A percentile compares a stretch with the other conserved stretches of the same genome.
These are phyloP conservation scores for Colletotrichum camelliae DNA, from an alignment of 2,329 filamentous ascomycete genomes.

Conservation along the genomic window DNA sequence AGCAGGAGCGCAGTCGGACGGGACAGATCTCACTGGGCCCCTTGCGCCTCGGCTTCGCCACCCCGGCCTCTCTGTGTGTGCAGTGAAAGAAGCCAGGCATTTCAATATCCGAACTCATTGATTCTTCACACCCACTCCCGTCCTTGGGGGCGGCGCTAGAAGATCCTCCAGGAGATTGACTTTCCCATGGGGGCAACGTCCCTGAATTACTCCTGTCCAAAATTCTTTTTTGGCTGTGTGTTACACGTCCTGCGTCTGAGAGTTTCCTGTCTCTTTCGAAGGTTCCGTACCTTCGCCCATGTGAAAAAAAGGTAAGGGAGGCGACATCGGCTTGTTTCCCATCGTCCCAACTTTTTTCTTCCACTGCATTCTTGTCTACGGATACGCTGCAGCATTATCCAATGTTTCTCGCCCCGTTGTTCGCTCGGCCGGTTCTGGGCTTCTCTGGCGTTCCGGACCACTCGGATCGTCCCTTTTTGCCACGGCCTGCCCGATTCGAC, in stretches of 20 bases:
- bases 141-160: neutral
- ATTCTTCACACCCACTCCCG: neutral
- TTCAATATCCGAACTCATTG: neutral
- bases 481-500: constrained; percentile 26
- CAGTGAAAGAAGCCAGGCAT: neutral
- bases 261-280: neutral
- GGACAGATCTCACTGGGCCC: neutral
- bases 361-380: neutral
- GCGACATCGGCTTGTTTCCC: neutral
- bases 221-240: neutral
- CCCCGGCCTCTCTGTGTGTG: neutral
- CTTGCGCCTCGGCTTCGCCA: constrained; percentile 17
- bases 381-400: neutral
- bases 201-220: neutral
- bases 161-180: constrained; percentile 1
- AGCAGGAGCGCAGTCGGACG: neutral
- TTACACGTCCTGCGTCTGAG: neutral
- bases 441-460: constrained; percentile 20
- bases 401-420: neutral
- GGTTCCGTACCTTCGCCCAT: neutral
- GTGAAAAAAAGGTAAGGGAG: neutral
- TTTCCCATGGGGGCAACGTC: constrained; percentile 8
- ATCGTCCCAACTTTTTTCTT: neutral
- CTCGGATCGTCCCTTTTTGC: constrained; percentile 23
- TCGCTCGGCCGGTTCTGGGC: neutral